These are phyloP conservation scores for Dorcoceras hygrometricum DNA, from an alignment of 257 asterid genomes.

Conservation along the genomic window DNA sequence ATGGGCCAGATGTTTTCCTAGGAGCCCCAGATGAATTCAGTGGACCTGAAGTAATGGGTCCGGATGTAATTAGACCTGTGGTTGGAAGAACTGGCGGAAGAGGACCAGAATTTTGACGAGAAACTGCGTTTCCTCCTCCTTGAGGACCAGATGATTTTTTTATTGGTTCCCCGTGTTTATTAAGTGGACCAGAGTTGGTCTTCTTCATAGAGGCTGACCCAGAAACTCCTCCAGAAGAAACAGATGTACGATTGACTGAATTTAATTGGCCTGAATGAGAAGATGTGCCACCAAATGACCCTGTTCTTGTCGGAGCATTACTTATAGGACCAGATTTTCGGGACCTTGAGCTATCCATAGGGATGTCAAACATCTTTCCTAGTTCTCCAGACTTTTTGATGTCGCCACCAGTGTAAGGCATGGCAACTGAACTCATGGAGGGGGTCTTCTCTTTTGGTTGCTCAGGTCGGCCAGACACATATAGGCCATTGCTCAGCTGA, in stretches of 20 bases:
- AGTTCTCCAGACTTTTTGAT: constrained; percentile 78
- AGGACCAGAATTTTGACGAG: constrained; percentile 70
- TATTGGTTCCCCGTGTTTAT: constrained; percentile 65
- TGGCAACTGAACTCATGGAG: constrained; percentile 56
- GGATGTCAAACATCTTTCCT: constrained; percentile 76
- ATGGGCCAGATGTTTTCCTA: constrained; percentile 56
- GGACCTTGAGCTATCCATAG: constrained; percentile 52
- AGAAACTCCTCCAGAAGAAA: constrained; percentile 39
- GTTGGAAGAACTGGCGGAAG: constrained; percentile 61
- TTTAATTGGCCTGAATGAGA: constrained; percentile 63
- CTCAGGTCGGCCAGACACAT: constrained; percentile 79
- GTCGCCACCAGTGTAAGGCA: constrained; percentile 87
- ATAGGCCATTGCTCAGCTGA: constrained; percentile 71
- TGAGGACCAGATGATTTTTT: constrained; percentile 70
- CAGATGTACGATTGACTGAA: constrained; percentile 39
- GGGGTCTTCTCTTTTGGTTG: constrained; percentile 59
- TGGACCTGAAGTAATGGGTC: constrained; percentile 67
- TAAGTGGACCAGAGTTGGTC: constrained; percentile 64
- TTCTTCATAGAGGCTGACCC: constrained; percentile 60
- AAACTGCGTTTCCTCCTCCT: constrained; percentile 44
- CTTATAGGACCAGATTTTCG: constrained; percentile 68
- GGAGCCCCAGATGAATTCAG: constrained; percentile 64
- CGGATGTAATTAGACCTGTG: constrained; percentile 69
- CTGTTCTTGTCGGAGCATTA: constrained; percentile 56
- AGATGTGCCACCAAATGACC: constrained; percentile 52